Conservation (phyloP, 305 asterid genomes). For the Fraxinus sp. region DNA sequence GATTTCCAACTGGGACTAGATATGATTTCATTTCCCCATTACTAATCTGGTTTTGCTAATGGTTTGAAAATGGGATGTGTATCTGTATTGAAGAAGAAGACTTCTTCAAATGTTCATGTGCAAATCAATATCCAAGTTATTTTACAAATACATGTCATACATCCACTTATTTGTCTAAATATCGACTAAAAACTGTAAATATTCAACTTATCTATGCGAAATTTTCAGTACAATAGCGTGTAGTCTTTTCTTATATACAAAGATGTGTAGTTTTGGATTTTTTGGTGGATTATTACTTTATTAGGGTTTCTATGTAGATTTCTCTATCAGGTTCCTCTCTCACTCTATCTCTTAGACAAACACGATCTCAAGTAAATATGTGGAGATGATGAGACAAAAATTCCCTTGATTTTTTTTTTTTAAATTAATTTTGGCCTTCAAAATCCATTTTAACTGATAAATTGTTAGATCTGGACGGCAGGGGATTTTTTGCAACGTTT, state of each 20-base stretch:
- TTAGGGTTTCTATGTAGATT: neutral
- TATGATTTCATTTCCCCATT: no score
- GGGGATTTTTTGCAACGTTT: neutral
- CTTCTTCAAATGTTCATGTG: no score
- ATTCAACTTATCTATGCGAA: neutral
- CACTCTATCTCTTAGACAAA: neutral
- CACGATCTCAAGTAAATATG: neutral
- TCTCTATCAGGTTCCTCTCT: neutral
- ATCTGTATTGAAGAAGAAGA: no score
- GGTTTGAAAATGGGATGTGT: no score
- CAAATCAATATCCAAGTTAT: neutral
- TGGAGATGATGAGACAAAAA: neutral
- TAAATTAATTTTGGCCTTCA: neutral
- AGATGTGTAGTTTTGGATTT: neutral
- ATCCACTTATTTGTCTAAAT: neutral
- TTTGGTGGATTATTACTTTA: neutral
- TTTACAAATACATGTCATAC: neutral
- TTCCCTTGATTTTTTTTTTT: neutral
- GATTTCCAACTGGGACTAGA: no score
- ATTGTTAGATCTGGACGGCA: no score
- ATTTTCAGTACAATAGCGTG: neutral
- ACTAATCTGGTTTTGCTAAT: no score
- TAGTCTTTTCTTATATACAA: neutral
- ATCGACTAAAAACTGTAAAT: neutral
- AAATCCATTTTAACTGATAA: neutral